Conservation (phyloP, 345 rosid genomes). For the Sonneratia caseolaris region DNA sequence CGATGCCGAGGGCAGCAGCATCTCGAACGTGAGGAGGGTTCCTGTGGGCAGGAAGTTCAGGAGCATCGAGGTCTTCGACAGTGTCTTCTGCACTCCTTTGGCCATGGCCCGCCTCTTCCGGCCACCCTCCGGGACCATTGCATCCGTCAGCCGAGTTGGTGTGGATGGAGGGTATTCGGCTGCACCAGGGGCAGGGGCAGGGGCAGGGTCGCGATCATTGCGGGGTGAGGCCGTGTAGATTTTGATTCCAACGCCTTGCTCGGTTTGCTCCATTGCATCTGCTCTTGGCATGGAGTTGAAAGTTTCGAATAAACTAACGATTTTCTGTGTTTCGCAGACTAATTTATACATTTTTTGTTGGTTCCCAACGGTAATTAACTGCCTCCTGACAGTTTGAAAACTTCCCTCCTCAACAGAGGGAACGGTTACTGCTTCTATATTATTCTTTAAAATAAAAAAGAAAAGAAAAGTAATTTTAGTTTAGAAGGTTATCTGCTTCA, state of each 20-base stretch:
- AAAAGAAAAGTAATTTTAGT: too few species aligned
- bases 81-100: constrained; percentile 36
- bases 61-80: constrained; percentile 33
- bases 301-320: neutral
- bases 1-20: constrained; percentile 31
- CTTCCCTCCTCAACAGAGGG: neutral
- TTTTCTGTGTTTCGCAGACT: neutral
- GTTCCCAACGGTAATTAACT: constrained; percentile 2
- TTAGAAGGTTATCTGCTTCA: too few species aligned
- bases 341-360: neutral
- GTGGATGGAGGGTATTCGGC: neutral
- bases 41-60: constrained; percentile 43
- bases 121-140: neutral
- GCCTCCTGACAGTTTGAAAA: neutral
- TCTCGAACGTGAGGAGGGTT: constrained; percentile 41
- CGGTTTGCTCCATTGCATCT: constrained; percentile 9
- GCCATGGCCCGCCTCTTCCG: constrained; percentile 30
- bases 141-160: neutral
- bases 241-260: constrained; percentile 24
- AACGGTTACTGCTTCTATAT: neutral
- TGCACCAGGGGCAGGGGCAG: neutral
- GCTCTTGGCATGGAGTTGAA: neutral
- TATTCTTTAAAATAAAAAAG: neutral
- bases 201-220: constrained; percentile 12
- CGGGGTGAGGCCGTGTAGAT: constrained; percentile 21